Evolutionary conservation across 2,329 filamentous ascomycete species (phyloP).

Genomic region (Fusarium metavorans): DNA sequence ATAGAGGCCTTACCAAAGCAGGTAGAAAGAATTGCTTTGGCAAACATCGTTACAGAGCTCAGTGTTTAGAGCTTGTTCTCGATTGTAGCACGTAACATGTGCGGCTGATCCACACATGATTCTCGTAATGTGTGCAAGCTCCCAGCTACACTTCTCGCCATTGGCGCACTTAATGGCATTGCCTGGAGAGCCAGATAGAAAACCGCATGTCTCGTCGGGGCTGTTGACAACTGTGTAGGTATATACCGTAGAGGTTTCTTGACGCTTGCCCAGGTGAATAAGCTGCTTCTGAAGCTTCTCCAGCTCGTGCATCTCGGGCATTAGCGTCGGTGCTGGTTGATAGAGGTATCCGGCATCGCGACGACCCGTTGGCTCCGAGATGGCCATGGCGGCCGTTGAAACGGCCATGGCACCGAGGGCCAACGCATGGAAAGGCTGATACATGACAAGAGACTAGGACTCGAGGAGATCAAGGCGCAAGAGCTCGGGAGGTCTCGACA

Average conservation of each 20-base stretch:
- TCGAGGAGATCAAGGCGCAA: not conserved
- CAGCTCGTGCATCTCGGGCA: slow-evolving; percentile 2
- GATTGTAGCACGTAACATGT: slow-evolving; percentile 1
- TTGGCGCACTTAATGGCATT: slow-evolving; percentile 30
- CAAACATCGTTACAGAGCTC: slow-evolving; percentile 28
- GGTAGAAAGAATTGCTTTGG: slow-evolving; percentile 28
- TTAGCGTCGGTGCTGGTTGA: slow-evolving; percentile 18
- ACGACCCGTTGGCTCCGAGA: slow-evolving; percentile 18
- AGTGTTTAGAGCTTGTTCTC: not conserved
- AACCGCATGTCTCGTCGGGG: slow-evolving; percentile 29
- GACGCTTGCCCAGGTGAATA: slow-evolving; percentile 10
- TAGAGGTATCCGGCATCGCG: slow-evolving; percentile 8
- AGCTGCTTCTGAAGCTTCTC: slow-evolving; percentile 3
- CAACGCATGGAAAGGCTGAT: not conserved
- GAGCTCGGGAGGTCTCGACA: not conserved
- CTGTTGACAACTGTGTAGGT: slow-evolving; percentile 19
- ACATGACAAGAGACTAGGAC: not conserved
- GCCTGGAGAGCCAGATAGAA: slow-evolving; percentile 26
- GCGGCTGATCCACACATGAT: slow-evolving; percentile 15
- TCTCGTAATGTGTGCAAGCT: not conserved
- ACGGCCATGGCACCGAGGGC: slow-evolving; percentile 1
- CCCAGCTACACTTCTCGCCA: slow-evolving; percentile 16
- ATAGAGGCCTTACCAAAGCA: slow-evolving; percentile 17
- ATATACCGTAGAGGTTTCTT: not conserved
- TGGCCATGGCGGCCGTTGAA: slow-evolving; percentile 4